These are phyloP conservation scores for Calophaca sinica DNA, from an alignment of 306 rosid species.

Conservation along the genomic window DNA sequence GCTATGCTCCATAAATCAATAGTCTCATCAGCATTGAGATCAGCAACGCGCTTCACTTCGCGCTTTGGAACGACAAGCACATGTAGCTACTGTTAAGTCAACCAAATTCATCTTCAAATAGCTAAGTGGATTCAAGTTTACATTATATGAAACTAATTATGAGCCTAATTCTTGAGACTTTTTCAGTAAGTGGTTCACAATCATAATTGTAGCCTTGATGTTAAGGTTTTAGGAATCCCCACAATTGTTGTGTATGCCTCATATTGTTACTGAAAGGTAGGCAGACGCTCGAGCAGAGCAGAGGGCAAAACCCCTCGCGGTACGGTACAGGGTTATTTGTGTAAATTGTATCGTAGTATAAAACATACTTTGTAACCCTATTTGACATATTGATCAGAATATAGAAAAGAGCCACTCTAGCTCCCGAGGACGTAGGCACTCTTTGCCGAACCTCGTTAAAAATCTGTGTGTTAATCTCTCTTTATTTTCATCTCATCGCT, in stretches of 20 bases:
- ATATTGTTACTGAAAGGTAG: too few relatives aligned
- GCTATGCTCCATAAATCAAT: slow-evolving; percentile 85
- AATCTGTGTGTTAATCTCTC: too few relatives aligned
- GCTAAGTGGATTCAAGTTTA: neutral
- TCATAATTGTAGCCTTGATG: neutral
- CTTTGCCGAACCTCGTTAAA: too few relatives aligned
- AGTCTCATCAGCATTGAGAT: slow-evolving; percentile 78
- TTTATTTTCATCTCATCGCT: too few relatives aligned
- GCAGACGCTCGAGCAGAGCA: too few relatives aligned
- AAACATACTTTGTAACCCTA: too few relatives aligned
- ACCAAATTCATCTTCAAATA: slow-evolving; percentile 22
- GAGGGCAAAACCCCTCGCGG: too few relatives aligned
- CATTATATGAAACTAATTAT: neutral
- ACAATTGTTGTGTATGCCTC: neutral
- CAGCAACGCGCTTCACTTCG: slow-evolving; percentile 83
- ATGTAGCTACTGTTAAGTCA: slow-evolving; percentile 77
- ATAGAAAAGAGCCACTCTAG: too few relatives aligned
- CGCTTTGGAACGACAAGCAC: slow-evolving; percentile 92
- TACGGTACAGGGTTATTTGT: too few relatives aligned
- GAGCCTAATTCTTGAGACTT: neutral
- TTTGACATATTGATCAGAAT: too few relatives aligned
- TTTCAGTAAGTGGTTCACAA: neutral
- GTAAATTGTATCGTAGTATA: too few relatives aligned
- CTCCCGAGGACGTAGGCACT: too few relatives aligned
- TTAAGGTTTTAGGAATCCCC: neutral